phyloP scores from a whole-genome alignment of 1,284 basidiomycete species.

The Thecaphora thlaspeos region DNA sequence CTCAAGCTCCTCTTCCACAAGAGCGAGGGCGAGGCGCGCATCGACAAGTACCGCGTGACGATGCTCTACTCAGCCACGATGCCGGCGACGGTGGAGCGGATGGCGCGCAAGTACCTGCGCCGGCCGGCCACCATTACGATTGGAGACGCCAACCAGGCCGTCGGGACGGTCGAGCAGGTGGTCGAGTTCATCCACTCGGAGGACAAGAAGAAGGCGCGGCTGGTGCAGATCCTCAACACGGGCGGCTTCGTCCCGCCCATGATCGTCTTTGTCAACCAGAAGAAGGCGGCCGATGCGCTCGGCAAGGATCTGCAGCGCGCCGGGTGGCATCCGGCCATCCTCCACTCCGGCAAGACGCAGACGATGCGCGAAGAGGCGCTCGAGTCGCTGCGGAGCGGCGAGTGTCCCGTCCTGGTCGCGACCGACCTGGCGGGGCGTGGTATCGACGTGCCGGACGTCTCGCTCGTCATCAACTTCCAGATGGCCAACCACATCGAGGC shows the following conservation, averaged over 20 bases:
- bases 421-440: constrained; percentile 97
- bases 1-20: constrained; percentile 42
- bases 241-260: constrained; percentile 82
- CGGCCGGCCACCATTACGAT: constrained; percentile 94
- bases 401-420: constrained; percentile 81
- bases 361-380: constrained; percentile 91
- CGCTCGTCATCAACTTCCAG: constrained; percentile 93
- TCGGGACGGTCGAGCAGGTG: constrained; percentile 93
- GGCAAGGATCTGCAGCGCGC: constrained; percentile 84
- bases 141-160: constrained; percentile 93
- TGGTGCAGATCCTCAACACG: constrained; percentile 82
- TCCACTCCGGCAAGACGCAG: constrained; percentile 97
- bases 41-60: constrained; percentile 46
- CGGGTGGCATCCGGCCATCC: constrained; percentile 79
- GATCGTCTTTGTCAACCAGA: constrained; percentile 98
- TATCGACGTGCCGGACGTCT: constrained; percentile 96
- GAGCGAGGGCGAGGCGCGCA: constrained; percentile 21
- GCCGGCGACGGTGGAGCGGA: constrained; percentile 90
- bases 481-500: constrained; percentile 95
- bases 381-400: constrained; percentile 78
- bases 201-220: constrained; percentile 87
- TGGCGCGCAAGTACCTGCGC: constrained; percentile 89
- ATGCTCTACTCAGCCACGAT: constrained; percentile 97
- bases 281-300: constrained; percentile 96
- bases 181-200: constrained; percentile 91